A percentile compares a stretch with the other conserved stretches of the same genome.
Evolutionary conservation across 2,329 filamentous ascomycete species (phyloP).

Genomic region (Colletotrichum tamarilloi): DNA sequence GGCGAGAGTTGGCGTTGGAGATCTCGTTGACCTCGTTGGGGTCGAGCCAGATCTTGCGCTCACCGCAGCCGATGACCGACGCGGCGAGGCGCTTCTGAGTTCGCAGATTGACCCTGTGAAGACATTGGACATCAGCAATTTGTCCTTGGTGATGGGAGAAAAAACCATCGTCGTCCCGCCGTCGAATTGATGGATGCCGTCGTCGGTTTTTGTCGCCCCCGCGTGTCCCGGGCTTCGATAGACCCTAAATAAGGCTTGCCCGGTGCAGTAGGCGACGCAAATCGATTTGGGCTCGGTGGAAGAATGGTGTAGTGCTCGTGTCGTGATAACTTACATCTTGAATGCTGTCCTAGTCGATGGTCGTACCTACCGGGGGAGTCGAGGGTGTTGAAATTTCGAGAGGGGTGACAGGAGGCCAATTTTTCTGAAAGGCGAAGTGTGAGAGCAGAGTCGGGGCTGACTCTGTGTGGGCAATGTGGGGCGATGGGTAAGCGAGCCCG

Average conservation of each 20-base stretch:
- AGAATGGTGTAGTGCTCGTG: constrained; percentile 7
- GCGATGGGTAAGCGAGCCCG: constrained; percentile 39
- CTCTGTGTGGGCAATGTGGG: constrained; percentile 57
- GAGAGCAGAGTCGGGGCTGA: constrained; percentile 44
- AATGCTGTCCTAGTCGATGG: constrained; percentile 50
- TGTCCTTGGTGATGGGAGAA: neutral
- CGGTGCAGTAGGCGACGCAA: constrained; percentile 16
- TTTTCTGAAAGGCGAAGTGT: constrained; percentile 40
- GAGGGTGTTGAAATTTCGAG: constrained; percentile 48
- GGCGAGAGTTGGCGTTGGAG: constrained; percentile 99
- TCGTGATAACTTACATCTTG: constrained; percentile 51
- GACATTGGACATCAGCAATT: constrained; percentile 35
- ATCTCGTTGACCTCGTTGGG: constrained; percentile 99
- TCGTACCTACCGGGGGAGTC: constrained; percentile 43
- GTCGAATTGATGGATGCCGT: neutral
- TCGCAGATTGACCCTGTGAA: constrained; percentile 93
- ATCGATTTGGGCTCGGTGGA: constrained; percentile 25
- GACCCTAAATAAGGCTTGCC: constrained; percentile 9
- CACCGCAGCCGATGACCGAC: constrained; percentile 97
- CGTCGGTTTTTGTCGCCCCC: constrained; percentile 7
- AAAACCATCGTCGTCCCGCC: neutral
- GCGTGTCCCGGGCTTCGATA: constrained; percentile 5
- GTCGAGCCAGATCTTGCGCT: constrained; percentile 99
- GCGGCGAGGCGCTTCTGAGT: constrained; percentile 99
- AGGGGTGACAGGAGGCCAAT: constrained; percentile 50